These are phyloP conservation scores for Pilasporangium apinafurcum DNA, from an alignment of 352 stramenopile genomes.

Conservation along the genomic window DNA sequence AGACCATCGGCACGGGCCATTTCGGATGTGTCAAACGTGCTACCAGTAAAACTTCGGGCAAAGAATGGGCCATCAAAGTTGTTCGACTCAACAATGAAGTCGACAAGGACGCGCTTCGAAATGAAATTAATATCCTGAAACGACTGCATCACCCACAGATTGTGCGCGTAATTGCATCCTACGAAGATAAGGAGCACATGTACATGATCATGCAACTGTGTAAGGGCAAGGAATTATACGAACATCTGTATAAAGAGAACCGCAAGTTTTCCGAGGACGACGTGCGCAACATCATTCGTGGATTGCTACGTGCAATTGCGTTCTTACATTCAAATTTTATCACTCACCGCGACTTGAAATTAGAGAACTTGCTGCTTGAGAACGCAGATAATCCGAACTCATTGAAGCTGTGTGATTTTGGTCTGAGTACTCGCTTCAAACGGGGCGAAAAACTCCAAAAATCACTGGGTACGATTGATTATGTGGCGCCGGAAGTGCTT, in stretches of 20 bases:
- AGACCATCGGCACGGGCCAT: constrained; percentile 61
- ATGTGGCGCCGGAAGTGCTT: constrained; percentile 74
- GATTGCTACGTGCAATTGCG: constrained; percentile 45
- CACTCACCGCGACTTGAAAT: constrained; percentile 75
- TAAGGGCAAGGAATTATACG: constrained; percentile 75
- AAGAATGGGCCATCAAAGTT: constrained; percentile 75
- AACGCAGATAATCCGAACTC: constrained; percentile 47
- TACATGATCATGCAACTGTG: constrained; percentile 88
- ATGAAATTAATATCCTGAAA: constrained; percentile 76
- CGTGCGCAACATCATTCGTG: constrained; percentile 56
- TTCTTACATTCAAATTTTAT: constrained; percentile 82
- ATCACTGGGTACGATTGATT: constrained; percentile 76
- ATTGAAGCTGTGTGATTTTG: constrained; percentile 83
- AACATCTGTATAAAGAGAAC: constrained; percentile 65
- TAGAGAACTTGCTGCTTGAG: constrained; percentile 80
- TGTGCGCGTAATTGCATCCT: constrained; percentile 69
- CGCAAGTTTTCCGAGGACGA: constrained; percentile 60
- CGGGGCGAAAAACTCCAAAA: constrained; percentile 68
- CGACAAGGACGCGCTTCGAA: constrained; percentile 65
- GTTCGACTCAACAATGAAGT: constrained; percentile 65
- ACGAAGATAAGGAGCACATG: constrained; percentile 74
- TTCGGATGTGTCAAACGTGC: constrained; percentile 68
- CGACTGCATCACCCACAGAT: constrained; percentile 78
- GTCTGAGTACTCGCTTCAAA: constrained; percentile 68
- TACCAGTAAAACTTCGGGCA: constrained; percentile 50